Conservation (phyloP, 2,329 filamentous ascomycete genomes). For the Monosporascus sp. region DNA sequence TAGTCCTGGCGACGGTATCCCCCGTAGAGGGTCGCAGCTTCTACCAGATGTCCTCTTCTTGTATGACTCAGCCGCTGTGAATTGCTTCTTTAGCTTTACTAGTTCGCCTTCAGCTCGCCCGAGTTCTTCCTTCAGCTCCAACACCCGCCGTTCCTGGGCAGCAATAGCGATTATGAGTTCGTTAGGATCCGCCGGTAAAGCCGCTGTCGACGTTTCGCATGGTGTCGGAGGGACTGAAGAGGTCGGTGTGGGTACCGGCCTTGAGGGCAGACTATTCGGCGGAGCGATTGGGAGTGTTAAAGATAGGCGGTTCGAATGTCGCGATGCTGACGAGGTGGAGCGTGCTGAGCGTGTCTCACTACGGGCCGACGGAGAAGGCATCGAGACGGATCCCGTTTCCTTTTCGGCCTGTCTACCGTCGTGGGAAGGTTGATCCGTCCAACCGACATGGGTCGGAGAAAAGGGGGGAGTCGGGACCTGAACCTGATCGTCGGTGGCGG, state of each 20-base stretch:
- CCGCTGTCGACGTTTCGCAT: conserved; percentile 35
- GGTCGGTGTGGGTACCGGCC: conserved; percentile 47
- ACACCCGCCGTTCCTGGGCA: conserved; percentile 81
- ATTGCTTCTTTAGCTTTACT: conserved; percentile 73
- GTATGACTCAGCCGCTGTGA: conserved; percentile 69
- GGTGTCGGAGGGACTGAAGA: conserved; percentile 47
- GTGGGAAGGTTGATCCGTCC: conserved; percentile 4
- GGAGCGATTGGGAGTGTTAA: conserved; percentile 57
- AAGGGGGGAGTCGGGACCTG: conserved; percentile 4
- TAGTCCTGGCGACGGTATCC: conserved; percentile 15
- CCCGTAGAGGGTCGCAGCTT: conserved; percentile 53
- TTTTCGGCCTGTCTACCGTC: conserved; percentile 13
- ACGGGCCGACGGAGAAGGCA: conserved; percentile 32
- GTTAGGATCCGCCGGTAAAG: conserved; percentile 49
- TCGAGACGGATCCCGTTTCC: conserved; percentile 25
- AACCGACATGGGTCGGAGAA: conserved; percentile 11
- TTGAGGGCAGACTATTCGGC: conserved; percentile 46
- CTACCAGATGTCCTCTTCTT: conserved; percentile 68
- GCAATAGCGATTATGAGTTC: conserved; percentile 85
- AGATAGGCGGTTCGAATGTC: conserved; percentile 54
- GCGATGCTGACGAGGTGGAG: conserved; percentile 47
- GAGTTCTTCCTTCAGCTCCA: conserved; percentile 91
- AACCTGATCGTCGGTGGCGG: conserved; percentile 8
- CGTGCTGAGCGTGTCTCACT: conserved; percentile 44
- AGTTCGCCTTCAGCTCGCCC: conserved; percentile 74